Conservation (phyloP, 2,329 filamentous ascomycete species). For the Coniochaeta sp. region DNA sequence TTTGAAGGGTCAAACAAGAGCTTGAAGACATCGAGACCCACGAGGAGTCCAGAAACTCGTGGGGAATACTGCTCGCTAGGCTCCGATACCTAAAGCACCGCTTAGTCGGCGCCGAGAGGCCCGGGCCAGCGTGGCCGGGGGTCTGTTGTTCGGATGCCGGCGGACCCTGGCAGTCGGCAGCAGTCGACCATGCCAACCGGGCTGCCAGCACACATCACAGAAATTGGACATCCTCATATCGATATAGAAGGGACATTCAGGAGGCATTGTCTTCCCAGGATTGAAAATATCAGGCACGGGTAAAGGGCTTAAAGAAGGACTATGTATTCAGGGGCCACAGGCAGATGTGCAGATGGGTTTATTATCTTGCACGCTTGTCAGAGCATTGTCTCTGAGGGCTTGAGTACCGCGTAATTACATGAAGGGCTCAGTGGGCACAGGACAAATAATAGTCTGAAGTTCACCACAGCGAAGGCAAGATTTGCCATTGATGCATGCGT, state of each 20-base stretch:
- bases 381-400: neutral
- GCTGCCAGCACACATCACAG: neutral
- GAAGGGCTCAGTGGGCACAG: too few relatives aligned
- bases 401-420: too few relatives aligned
- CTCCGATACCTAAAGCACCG: too few relatives aligned
- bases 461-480: neutral
- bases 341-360: neutral
- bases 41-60: too few relatives aligned
- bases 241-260: neutral
- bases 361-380: neutral
- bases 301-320: neutral
- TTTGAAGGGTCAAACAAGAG: neutral
- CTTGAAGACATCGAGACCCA: neutral
- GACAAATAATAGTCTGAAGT: too few relatives aligned
- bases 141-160: too few relatives aligned
- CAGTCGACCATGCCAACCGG: neutral
- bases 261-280: neutral
- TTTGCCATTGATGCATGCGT: neutral
- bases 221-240: neutral
- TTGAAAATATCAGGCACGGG: neutral
- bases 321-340: neutral
- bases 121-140: neutral
- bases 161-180: neutral
- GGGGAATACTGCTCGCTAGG: too few relatives aligned
- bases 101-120: neutral